Conservation (phyloP, 169 alveolate genomes). For the Pseudocohnilembus persalinus region DNA sequence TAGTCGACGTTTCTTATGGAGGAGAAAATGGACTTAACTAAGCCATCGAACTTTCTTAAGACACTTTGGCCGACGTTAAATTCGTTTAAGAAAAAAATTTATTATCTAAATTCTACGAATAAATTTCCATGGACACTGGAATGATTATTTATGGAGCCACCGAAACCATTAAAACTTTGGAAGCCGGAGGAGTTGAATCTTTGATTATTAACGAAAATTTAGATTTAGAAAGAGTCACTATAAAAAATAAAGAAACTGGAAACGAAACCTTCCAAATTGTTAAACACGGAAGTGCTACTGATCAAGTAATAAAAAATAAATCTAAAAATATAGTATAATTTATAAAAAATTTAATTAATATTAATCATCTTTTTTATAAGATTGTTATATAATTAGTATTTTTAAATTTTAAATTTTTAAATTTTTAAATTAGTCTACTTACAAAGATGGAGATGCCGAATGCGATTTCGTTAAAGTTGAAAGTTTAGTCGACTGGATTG, state of each 20-base stretch:
- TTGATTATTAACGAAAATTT: conserved; percentile 95
- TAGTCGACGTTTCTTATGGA: conserved; percentile 99
- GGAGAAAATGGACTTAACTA: conserved; percentile 99
- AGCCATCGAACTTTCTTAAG: conserved; percentile 96
- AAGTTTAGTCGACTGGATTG: conserved; percentile 97
- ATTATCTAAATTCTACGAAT: conserved; percentile 94
- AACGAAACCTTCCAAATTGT: conserved; percentile 1
- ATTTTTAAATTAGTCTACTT: conserved; percentile 10
- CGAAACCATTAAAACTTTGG: conserved; percentile 94
- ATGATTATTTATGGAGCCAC: conserved; percentile 96
- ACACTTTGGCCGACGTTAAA: conserved; percentile 90
- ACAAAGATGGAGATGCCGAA: conserved; percentile 61
- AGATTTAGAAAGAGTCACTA: conserved; percentile 71
- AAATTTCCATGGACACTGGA: conserved; percentile 98
- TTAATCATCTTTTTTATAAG: conserved; percentile 2
- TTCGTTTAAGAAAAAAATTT: conserved; percentile 88
- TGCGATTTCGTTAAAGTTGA: conserved; percentile 88
- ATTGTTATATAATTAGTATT: neutral
- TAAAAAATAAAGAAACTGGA: conserved; percentile 46
- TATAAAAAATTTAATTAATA: neutral
- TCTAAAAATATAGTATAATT: neutral
- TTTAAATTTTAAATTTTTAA: neutral
- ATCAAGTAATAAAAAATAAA: neutral
- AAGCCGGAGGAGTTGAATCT: conserved; percentile 95
- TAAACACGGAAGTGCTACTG: conserved; percentile 3